phyloP scores from a whole-genome alignment of 257 asterid species.

The Dorcoceras hygrometricum region DNA sequence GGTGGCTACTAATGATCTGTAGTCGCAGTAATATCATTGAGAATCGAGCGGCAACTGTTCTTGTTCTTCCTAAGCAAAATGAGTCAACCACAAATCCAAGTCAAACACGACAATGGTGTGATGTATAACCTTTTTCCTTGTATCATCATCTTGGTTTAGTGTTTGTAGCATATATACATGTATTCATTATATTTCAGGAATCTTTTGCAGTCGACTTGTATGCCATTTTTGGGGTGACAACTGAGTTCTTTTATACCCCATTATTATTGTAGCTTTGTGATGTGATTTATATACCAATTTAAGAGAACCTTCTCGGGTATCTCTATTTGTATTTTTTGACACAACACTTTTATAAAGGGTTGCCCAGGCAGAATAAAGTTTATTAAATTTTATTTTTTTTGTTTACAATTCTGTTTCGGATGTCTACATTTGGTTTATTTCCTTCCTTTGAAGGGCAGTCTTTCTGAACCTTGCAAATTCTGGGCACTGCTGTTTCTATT shows the following conservation, averaged over 20 bases:
- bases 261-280: conserved; percentile 32
- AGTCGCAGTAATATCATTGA: background rate
- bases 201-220: conserved; percentile 30
- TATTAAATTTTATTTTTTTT: background rate
- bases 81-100: conserved; percentile 24
- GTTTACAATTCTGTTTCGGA: background rate
- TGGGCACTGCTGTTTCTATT: too few species aligned
- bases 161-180: conserved; percentile 35
- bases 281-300: conserved; percentile 36
- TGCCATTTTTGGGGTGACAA: conserved; percentile 35
- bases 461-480: too few species aligned
- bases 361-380: conserved; percentile 25
- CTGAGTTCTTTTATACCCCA: conserved; percentile 34
- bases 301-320: conserved; percentile 44
- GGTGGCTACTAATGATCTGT: conserved; percentile 70
- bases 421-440: background rate
- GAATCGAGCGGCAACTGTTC: conserved; percentile 12
- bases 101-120: conserved; percentile 21
- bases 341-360: background rate
- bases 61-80: conserved; percentile 28
- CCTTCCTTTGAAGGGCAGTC: too few species aligned
- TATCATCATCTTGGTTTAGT: conserved; percentile 28
- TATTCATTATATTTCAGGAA: conserved; percentile 39
- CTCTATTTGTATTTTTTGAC: conserved; percentile 27
- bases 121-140: conserved; percentile 25